A percentile compares a stretch with the other conserved stretches of the same genome.
Evolutionary conservation across 164 flowering plant genomes (phyloP).

Genomic region (Dillenia turbinata): DNA sequence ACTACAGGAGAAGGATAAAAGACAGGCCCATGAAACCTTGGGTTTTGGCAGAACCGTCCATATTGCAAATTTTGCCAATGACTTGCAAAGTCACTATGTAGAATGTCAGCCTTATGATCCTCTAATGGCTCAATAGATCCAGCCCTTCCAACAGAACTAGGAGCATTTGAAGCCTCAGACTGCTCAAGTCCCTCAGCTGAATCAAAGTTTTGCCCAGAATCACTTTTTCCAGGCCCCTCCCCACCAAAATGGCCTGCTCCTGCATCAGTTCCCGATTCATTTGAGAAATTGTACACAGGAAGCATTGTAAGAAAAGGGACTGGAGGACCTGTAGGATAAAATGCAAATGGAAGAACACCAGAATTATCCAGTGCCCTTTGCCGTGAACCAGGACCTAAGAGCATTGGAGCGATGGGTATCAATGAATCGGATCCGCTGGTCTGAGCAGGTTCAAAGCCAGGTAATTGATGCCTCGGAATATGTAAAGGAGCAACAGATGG

Average conservation of each 20-base stretch:
- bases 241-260: constrained; percentile 42
- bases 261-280: constrained; percentile 52
- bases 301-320: constrained; percentile 83
- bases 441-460: constrained; percentile 54
- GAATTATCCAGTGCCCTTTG: constrained; percentile 47
- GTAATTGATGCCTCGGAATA: constrained; percentile 35
- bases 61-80: constrained; percentile 85
- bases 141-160: constrained; percentile 26
- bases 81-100: constrained; percentile 76
- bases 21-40: constrained; percentile 42
- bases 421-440: constrained; percentile 62
- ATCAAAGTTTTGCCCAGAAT: constrained; percentile 48
- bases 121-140: constrained; percentile 34
- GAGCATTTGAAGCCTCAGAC: constrained; percentile 29
- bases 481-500: constrained; percentile 30
- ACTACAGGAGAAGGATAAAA: constrained; percentile 58
- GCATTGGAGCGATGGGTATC: constrained; percentile 58
- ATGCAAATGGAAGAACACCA: constrained; percentile 48
- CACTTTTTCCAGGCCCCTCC: constrained; percentile 38
- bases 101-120: constrained; percentile 73
- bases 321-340: constrained; percentile 92
- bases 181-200: constrained; percentile 41
- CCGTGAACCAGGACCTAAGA: constrained; percentile 54
- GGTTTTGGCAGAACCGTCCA: constrained; percentile 79
- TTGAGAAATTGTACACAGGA: constrained; percentile 57